A percentile compares a stretch with the other conserved stretches of the same genome.
These are phyloP conservation scores for Aspergillus kassunensis DNA, from an alignment of 495 filamentous ascomycete species.

Conservation along the genomic window DNA sequence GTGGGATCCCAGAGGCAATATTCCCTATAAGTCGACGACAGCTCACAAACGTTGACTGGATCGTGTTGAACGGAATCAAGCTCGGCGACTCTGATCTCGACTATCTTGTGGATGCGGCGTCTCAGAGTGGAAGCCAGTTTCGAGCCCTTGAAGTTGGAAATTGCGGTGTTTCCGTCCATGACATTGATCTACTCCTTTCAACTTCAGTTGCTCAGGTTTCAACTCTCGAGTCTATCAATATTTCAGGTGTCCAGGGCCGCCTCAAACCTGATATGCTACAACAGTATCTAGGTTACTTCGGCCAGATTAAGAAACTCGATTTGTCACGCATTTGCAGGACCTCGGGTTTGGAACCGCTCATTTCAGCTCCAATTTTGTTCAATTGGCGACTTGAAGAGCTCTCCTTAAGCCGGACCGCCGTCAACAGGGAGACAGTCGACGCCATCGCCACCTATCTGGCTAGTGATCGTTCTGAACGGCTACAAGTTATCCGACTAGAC, in stretches of 20 bases:
- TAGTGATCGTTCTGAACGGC: slow-evolving; percentile 56
- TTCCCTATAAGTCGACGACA: slow-evolving; percentile 70
- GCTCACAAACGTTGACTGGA: slow-evolving; percentile 74
- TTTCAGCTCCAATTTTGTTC: slow-evolving; percentile 62
- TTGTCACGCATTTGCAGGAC: slow-evolving; percentile 64
- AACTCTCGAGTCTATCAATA: slow-evolving; percentile 71
- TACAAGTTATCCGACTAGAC: slow-evolving; percentile 69
- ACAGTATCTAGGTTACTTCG: slow-evolving; percentile 60
- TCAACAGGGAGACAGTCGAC: slow-evolving; percentile 53
- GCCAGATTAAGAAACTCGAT: slow-evolving; percentile 67
- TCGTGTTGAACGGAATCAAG: slow-evolving; percentile 76
- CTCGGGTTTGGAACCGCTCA: slow-evolving; percentile 58
- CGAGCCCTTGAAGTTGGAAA: slow-evolving; percentile 78
- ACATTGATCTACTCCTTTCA: slow-evolving; percentile 42
- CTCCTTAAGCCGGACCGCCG: slow-evolving; percentile 58
- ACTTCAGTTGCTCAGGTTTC: slow-evolving; percentile 55
- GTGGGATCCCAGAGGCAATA: slow-evolving; percentile 74
- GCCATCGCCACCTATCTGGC: slow-evolving; percentile 62
- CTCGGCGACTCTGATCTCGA: slow-evolving; percentile 80
- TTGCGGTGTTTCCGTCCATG: slow-evolving; percentile 62
- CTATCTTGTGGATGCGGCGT: slow-evolving; percentile 63
- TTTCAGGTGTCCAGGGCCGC: slow-evolving; percentile 72
- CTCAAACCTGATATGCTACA: slow-evolving; percentile 61
- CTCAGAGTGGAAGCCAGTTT: slow-evolving; percentile 60
- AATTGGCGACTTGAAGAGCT: slow-evolving; percentile 76